Conservation (phyloP, 225 moss, liverwort and hornwort genomes). For the Polytrichum commune region DNA sequence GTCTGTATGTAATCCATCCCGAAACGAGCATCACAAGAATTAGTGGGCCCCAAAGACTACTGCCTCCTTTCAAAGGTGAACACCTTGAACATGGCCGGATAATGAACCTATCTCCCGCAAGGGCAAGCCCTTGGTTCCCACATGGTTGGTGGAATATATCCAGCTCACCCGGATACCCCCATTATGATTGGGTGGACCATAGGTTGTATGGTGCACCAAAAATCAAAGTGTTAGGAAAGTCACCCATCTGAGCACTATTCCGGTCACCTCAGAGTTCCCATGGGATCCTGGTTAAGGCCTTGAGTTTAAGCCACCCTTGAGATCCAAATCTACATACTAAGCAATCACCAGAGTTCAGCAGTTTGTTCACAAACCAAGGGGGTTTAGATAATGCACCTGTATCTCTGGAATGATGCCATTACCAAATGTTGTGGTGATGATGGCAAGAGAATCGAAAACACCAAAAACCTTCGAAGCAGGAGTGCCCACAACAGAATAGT, state of each 20-base stretch:
- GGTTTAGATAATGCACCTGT: constrained; percentile 24
- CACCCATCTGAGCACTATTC: background rate
- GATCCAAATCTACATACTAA: background rate
- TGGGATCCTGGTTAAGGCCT: background rate
- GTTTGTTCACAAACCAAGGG: background rate
- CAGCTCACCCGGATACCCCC: too few relatives aligned
- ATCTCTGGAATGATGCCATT: constrained; percentile 60
- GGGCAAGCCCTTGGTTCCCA: too few relatives aligned
- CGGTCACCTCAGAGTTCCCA: background rate
- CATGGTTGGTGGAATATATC: too few relatives aligned
- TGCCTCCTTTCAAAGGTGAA: too few relatives aligned
- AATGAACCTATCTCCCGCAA: too few relatives aligned
- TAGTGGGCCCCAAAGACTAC: too few relatives aligned
- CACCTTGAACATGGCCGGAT: too few relatives aligned
- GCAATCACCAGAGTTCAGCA: background rate
- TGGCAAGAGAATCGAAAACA: constrained; percentile 47
- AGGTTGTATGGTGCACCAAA: too few relatives aligned
- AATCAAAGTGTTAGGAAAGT: background rate
- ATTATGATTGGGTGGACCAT: too few relatives aligned
- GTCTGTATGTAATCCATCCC: too few relatives aligned
- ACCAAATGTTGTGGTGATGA: constrained; percentile 49
- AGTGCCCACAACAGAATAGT: constrained; percentile 33
- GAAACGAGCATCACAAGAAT: too few relatives aligned
- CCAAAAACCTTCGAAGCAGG: constrained; percentile 45
- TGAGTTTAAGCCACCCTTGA: background rate